phyloP scores from a whole-genome alignment of 2,329 filamentous ascomycete genomes.

The Chaetomium strumarium region DNA sequence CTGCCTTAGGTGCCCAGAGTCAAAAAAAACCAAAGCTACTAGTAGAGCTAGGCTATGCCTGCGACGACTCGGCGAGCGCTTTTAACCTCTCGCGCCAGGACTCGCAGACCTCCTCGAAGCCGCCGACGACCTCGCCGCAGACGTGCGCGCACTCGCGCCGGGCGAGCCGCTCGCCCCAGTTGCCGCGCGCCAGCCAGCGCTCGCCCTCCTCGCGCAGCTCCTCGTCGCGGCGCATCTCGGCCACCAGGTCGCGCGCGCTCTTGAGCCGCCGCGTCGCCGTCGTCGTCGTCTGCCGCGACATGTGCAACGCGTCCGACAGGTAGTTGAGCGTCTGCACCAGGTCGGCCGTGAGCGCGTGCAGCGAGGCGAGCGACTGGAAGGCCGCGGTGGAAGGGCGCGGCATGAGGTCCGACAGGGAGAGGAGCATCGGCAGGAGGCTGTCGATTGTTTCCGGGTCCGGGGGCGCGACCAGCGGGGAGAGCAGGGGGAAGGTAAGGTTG shows the following conservation, averaged over 20 bases:
- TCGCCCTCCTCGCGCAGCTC: conserved; percentile 78
- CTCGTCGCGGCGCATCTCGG: conserved; percentile 77
- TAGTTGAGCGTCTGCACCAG: conserved; percentile 76
- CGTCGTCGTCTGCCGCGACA: conserved; percentile 82
- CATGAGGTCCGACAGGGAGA: conserved; percentile 59
- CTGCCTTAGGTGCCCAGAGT: too few relatives aligned
- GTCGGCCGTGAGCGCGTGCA: conserved; percentile 66
- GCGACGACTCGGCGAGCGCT: conserved; percentile 46
- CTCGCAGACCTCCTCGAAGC: conserved; percentile 87
- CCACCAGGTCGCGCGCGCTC: conserved; percentile 76
- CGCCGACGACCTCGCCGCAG: conserved; percentile 81
- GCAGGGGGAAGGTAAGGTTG: conserved; percentile 62
- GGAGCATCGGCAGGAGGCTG: conserved; percentile 60
- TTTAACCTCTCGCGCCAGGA: conserved; percentile 73
- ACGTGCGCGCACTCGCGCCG: conserved; percentile 76
- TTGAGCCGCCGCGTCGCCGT: conserved; percentile 74
- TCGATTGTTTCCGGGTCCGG: conserved; percentile 62
- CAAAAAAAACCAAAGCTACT: too few relatives aligned
- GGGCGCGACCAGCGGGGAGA: conserved; percentile 61
- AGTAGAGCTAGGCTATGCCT: conserved; percentile 1
- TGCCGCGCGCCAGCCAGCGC: conserved; percentile 71
- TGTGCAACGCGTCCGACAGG: conserved; percentile 86
- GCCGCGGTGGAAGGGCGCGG: conserved; percentile 58
- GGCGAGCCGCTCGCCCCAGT: conserved; percentile 73
- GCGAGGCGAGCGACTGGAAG: conserved; percentile 59